A percentile compares a stretch with the other conserved stretches of the same genome.
Evolutionary conservation across 179 eudicot genomes (phyloP).

Genomic region (Spinacia oleracea): DNA sequence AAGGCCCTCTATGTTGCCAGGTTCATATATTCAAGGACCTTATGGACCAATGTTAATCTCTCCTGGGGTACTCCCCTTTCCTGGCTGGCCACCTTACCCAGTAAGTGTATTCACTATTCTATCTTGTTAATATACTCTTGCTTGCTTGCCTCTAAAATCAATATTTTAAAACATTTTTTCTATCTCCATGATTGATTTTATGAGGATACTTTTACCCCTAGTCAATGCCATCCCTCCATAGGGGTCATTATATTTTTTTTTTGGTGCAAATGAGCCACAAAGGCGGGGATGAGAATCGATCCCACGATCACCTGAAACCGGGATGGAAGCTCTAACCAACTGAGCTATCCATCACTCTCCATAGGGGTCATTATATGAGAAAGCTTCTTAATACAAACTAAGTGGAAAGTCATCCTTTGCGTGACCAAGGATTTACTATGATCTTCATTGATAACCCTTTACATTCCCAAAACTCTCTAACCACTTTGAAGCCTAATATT

Average conservation of each 20-base stretch:
- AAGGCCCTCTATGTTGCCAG: conserved; percentile 67
- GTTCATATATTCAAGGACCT: conserved; percentile 73
- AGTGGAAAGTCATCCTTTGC: background rate
- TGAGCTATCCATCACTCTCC: too few species aligned
- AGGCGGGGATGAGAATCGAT: too few species aligned
- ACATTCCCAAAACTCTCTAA: background rate
- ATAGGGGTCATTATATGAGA: too few species aligned
- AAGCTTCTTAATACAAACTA: background rate
- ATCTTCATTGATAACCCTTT: background rate
- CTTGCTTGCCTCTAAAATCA: background rate
- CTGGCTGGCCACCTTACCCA: conserved; percentile 85
- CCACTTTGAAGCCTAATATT: background rate
- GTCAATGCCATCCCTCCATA: too few species aligned
- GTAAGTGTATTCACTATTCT: conserved; percentile 42
- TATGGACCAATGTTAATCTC: conserved; percentile 71
- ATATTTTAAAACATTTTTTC: background rate
- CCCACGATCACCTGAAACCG: too few species aligned
- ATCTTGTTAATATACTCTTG: background rate
- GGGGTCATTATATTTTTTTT: too few species aligned
- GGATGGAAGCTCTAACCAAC: too few species aligned
- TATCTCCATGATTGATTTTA: background rate
- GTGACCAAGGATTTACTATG: background rate
- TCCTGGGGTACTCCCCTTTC: conserved; percentile 69
- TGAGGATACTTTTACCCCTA: background rate
- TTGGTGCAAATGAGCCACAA: too few species aligned